Evolutionary conservation across 805 yeast species (phyloP).

Genomic region (Pachysolen tannophilus): DNA sequence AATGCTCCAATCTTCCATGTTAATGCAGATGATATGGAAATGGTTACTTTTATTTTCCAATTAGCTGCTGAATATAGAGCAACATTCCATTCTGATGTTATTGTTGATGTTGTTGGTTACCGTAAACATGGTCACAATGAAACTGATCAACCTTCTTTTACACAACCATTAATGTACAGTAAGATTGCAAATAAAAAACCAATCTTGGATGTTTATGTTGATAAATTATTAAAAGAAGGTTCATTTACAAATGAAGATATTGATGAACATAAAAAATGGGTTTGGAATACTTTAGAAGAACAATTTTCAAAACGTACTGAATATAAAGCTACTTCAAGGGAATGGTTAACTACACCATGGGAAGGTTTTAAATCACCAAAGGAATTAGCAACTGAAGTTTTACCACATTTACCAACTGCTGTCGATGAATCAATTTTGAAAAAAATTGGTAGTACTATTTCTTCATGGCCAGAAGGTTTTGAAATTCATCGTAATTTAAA

Average conservation of each 20-base stretch:
- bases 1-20: slow-evolving; percentile 99
- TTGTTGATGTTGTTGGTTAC: slow-evolving; percentile 96
- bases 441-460: slow-evolving; percentile 69
- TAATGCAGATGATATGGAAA: slow-evolving; percentile 96
- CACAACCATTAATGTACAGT: slow-evolving; percentile 97
- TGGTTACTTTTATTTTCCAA: slow-evolving; percentile 83
- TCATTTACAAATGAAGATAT: slow-evolving; percentile 85
- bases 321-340: slow-evolving; percentile 84
- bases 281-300: slow-evolving; percentile 90
- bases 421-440: slow-evolving; percentile 65
- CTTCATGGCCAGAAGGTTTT: slow-evolving; percentile 82
- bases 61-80: slow-evolving; percentile 99
- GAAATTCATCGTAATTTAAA: slow-evolving; percentile 92
- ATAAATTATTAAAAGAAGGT: slow-evolving; percentile 75
- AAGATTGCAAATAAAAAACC: slow-evolving; percentile 83
- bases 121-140: slow-evolving; percentile 99
- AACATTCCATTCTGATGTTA: slow-evolving; percentile 92
- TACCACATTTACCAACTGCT: slow-evolving; percentile 95
- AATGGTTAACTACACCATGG: slow-evolving; percentile 99
- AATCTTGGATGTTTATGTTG: slow-evolving; percentile 79
- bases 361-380: slow-evolving; percentile 97
- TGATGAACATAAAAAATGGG: slow-evolving; percentile 96
- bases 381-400: slow-evolving; percentile 89
- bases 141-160: slow-evolving; percentile 98
- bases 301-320: slow-evolving; percentile 84